Percentiles rank a stretch among this genome's conserved stretches.
Conservation (phyloP, 2,329 filamentous ascomycete genomes). For the Aureobasidium sp. region DNA sequence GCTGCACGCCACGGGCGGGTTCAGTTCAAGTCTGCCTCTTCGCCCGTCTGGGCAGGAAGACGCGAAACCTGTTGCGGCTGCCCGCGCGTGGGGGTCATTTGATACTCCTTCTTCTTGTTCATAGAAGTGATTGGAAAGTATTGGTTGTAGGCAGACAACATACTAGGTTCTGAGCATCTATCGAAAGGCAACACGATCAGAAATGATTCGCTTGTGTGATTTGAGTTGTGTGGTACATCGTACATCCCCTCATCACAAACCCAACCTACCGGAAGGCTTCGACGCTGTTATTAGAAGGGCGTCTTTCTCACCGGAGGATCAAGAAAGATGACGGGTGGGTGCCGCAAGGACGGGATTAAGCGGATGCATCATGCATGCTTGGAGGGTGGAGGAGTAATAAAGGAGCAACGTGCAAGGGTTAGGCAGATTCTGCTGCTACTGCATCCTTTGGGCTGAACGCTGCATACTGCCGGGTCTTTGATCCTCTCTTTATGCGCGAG, state of each 20-base stretch:
- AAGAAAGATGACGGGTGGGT: conserved; percentile 7
- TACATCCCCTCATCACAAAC: neutral
- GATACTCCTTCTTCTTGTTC: neutral
- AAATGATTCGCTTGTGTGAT: neutral
- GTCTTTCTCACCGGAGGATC: neutral
- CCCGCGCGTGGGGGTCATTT: neutral
- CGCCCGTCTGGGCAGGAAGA: neutral
- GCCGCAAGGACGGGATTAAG: neutral
- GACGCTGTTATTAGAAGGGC: neutral
- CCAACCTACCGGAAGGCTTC: neutral
- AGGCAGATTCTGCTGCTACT: neutral
- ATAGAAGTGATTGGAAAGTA: neutral
- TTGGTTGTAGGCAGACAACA: neutral
- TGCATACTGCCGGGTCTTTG: neutral
- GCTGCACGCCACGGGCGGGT: neutral
- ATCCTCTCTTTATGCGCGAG: neutral
- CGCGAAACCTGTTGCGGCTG: neutral
- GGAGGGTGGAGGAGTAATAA: neutral
- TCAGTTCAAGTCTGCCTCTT: neutral
- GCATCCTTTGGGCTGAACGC: neutral
- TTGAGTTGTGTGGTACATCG: conserved; percentile 2
- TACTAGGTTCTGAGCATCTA: neutral
- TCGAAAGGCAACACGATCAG: neutral
- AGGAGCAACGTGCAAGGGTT: conserved; percentile 6
- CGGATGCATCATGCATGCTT: neutral